Evolutionary conservation across 83 land plant species (phyloP).

Genomic region (Isoetes engelmannii): DNA sequence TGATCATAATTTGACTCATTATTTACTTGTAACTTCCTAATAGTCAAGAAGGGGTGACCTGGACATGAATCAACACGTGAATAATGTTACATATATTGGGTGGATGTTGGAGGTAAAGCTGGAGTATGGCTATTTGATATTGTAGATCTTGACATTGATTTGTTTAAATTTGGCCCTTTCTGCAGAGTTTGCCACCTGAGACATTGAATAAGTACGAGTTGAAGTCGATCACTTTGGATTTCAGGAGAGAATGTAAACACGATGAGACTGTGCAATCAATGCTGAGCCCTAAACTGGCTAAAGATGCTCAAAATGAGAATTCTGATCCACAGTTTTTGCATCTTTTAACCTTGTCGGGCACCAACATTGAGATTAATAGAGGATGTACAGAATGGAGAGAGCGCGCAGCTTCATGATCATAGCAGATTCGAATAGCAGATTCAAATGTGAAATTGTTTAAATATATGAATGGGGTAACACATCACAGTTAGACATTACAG

Average conservation of each 20-base stretch:
- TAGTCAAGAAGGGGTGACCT: slow-evolving; percentile 91
- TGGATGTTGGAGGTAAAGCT: slow-evolving; percentile 78
- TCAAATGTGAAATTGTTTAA: too few species aligned
- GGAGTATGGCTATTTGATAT: not conserved
- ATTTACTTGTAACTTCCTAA: slow-evolving; percentile 12
- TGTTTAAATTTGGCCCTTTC: not conserved
- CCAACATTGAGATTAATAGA: slow-evolving; percentile 63
- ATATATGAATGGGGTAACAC: too few species aligned
- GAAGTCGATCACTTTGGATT: slow-evolving; percentile 64
- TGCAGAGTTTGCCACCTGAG: slow-evolving; percentile 79
- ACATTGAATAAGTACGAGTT: slow-evolving; percentile 67
- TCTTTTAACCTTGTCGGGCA: slow-evolving; percentile 45
- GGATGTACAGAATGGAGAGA: slow-evolving; percentile 78
- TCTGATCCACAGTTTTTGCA: slow-evolving; percentile 37
- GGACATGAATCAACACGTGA: slow-evolving; percentile 96
- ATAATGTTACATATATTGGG: slow-evolving; percentile 87
- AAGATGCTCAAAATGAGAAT: slow-evolving; percentile 11
- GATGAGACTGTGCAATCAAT: slow-evolving; percentile 73
- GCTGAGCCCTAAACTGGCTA: slow-evolving; percentile 38
- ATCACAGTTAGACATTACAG: too few species aligned
- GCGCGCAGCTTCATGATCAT: too few species aligned
- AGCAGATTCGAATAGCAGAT: too few species aligned
- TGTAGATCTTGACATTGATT: not conserved
- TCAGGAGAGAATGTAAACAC: slow-evolving; percentile 76
- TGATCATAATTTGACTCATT: too few species aligned